A percentile compares a stretch with the other conserved stretches of the same genome.
Conservation (phyloP, 2,329 filamentous ascomycete species). For the Decorospora gaudefroyi region DNA sequence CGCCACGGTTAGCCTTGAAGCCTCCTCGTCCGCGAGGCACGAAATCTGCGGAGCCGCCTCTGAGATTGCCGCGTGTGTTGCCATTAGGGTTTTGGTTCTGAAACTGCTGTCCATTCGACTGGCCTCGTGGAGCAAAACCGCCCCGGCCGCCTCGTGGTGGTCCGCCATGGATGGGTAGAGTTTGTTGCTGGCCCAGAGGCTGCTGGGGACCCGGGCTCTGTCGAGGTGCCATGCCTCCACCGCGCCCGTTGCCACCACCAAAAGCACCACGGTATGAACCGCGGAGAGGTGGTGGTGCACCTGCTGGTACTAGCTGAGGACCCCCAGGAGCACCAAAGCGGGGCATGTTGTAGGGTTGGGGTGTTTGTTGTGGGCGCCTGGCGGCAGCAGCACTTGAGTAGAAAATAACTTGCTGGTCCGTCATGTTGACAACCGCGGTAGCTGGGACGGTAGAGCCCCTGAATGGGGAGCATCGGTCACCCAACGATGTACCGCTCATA, state of each 20-base stretch:
- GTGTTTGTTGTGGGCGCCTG: conserved; percentile 55
- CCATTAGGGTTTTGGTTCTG: conserved; percentile 33
- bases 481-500: conserved; percentile 94
- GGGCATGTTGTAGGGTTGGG: conserved; percentile 58
- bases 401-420: conserved; percentile 76
- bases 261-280: conserved; percentile 64
- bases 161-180: conserved; percentile 48
- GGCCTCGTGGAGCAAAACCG: conserved; percentile 42
- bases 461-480: conserved; percentile 89
- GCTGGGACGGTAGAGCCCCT: conserved; percentile 88
- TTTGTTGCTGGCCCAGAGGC: conserved; percentile 40
- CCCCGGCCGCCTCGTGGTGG: conserved; percentile 48
- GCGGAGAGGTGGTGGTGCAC: conserved; percentile 60
- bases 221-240: conserved; percentile 44
- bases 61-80: conserved; percentile 38
- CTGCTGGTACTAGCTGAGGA: conserved; percentile 63
- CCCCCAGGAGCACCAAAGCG: conserved; percentile 62
- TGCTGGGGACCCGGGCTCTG: conserved; percentile 34
- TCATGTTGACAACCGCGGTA: conserved; percentile 86
- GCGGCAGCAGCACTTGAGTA: conserved; percentile 63
- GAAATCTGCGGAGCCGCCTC: conserved; percentile 36
- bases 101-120: conserved; percentile 32
- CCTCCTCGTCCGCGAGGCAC: conserved; percentile 50
- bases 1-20: conserved; percentile 46
- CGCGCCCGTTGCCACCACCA: conserved; percentile 52